Percentiles rank a stretch among this genome's conserved stretches.
Conservation (phyloP, 2,329 filamentous ascomycete genomes). For the Periglandula ipomoeae region DNA sequence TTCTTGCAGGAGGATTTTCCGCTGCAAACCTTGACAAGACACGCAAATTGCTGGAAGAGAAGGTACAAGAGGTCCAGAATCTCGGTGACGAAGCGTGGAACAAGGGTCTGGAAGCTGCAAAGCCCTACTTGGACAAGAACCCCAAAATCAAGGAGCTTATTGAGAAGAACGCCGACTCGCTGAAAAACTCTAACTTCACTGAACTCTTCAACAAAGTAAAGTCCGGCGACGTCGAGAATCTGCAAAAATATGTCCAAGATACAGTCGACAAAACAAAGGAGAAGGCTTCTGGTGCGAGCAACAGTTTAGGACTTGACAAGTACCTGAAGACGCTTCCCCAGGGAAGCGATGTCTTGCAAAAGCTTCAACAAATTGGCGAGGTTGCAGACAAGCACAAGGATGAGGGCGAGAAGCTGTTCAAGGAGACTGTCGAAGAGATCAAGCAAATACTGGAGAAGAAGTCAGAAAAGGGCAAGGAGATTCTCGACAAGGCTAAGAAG, state of each 20-base stretch:
- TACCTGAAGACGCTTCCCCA: conserved; percentile 59
- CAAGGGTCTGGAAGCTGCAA: conserved; percentile 60
- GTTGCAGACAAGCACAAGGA: conserved; percentile 58
- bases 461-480: conserved; percentile 46
- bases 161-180: conserved; percentile 57
- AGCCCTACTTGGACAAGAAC: conserved; percentile 66
- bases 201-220: conserved; percentile 56
- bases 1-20: conserved; percentile 53
- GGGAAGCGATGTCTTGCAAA: conserved; percentile 54
- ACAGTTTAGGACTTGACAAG: conserved; percentile 40
- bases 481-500: conserved; percentile 45
- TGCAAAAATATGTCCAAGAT: conserved; percentile 26
- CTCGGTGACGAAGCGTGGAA: conserved; percentile 64
- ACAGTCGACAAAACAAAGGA: conserved; percentile 34
- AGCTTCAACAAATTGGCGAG: conserved; percentile 55
- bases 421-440: conserved; percentile 60
- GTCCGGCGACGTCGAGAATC: conserved; percentile 44
- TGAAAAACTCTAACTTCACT: conserved; percentile 58
- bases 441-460: conserved; percentile 54
- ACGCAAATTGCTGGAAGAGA: conserved; percentile 58
- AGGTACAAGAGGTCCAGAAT: conserved; percentile 56
- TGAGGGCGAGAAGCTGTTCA: conserved; percentile 60
- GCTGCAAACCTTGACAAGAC: conserved; percentile 43
- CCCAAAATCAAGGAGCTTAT: conserved; percentile 65
- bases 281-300: conserved; percentile 24